A percentile compares a stretch with the other conserved stretches of the same genome.
Conservation (phyloP, 176 grass and related monocot genomes). For the Avena insularis region DNA sequence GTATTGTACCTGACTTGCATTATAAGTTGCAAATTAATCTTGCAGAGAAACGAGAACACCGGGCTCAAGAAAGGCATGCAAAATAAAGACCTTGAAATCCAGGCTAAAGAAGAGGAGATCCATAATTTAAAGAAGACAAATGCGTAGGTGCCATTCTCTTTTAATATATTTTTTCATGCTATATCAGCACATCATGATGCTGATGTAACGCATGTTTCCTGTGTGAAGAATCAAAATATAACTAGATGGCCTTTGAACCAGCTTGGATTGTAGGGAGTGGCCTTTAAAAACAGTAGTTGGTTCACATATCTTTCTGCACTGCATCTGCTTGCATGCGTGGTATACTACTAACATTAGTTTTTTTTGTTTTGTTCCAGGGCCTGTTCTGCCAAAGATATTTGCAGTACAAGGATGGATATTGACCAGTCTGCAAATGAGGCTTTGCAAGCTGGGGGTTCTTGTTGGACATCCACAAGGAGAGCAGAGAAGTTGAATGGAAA, state of each 20-base stretch:
- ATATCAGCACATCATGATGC: neutral
- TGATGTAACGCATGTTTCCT: neutral
- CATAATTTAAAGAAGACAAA: slow-evolving; percentile 60
- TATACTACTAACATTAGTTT: neutral
- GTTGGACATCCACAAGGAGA: slow-evolving; percentile 27
- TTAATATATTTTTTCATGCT: neutral
- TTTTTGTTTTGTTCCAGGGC: slow-evolving; percentile 4
- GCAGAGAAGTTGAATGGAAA: slow-evolving; percentile 34
- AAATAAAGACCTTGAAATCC: slow-evolving; percentile 76
- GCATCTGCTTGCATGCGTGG: slow-evolving; percentile 24
- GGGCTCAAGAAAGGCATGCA: slow-evolving; percentile 64
- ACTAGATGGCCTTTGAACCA: neutral
- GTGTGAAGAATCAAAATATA: neutral
- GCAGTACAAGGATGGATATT: slow-evolving; percentile 13
- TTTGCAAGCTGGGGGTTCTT: slow-evolving; percentile 39
- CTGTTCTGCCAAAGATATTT: slow-evolving; percentile 6
- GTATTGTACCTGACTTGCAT: neutral
- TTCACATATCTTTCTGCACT: slow-evolving; percentile 21
- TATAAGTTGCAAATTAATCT: neutral
- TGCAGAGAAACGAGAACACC: slow-evolving; percentile 71
- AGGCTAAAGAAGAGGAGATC: slow-evolving; percentile 75
- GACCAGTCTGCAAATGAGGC: slow-evolving; percentile 45
- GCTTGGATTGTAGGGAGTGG: neutral
- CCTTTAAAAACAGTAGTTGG: slow-evolving; percentile 24
- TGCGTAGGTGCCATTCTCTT: slow-evolving; percentile 53